Evolutionary conservation across 352 stramenopile species (phyloP).

Genomic region (Pythium monospermum): DNA sequence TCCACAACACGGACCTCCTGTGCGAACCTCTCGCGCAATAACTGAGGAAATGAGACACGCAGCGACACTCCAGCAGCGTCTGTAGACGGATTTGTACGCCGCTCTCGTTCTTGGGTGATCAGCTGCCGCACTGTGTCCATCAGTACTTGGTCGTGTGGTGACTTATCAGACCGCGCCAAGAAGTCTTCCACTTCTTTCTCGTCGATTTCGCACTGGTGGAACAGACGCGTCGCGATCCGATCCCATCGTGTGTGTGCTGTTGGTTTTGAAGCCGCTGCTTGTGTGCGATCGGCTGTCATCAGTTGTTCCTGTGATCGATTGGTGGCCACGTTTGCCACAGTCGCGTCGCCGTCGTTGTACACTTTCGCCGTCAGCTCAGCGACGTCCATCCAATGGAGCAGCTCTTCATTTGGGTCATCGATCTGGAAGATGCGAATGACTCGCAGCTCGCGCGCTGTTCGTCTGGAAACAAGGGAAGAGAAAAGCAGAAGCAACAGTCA

Average conservation of each 20-base stretch:
- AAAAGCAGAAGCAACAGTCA: too few relatives aligned
- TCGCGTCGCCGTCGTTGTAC: slow-evolving; percentile 20
- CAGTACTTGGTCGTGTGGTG: slow-evolving; percentile 27
- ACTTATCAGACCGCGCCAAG: slow-evolving; percentile 11
- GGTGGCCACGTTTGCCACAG: not conserved
- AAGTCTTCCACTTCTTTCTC: slow-evolving; percentile 25
- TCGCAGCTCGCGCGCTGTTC: slow-evolving; percentile 41
- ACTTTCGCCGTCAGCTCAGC: slow-evolving; percentile 36
- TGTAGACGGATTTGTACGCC: not conserved
- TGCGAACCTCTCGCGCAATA: slow-evolving; percentile 9
- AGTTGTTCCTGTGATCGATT: slow-evolving; percentile 3
- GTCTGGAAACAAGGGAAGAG: too few relatives aligned
- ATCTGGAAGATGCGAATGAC: slow-evolving; percentile 43
- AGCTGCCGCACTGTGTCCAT: slow-evolving; percentile 33
- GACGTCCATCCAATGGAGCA: slow-evolving; percentile 63
- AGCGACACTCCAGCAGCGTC: too few relatives aligned
- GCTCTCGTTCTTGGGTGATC: slow-evolving; percentile 4
- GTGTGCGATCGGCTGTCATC: not conserved
- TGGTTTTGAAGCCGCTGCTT: not conserved
- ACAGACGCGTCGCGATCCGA: slow-evolving; percentile 28
- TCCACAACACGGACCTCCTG: slow-evolving; percentile 2
- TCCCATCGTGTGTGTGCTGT: slow-evolving; percentile 29
- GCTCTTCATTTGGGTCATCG: slow-evolving; percentile 67
- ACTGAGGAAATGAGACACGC: too few relatives aligned
- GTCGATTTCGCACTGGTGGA: slow-evolving; percentile 37